Conservation (phyloP, 768 basidiomycete species). For the Termitomyces sp. region DNA sequence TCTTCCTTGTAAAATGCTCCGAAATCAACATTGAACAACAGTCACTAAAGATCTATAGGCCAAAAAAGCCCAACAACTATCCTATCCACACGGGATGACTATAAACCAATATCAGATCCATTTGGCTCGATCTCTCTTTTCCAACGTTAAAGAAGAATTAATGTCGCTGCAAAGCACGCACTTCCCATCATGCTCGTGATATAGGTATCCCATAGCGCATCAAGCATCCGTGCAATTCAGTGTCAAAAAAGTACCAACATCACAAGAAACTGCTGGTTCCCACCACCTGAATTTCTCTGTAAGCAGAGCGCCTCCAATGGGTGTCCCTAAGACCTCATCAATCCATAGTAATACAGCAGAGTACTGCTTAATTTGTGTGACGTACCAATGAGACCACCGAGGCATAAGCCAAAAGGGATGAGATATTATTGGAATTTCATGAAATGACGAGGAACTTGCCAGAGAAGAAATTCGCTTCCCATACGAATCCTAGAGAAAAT, state of each 20-base stretch:
- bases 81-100: too few species aligned
- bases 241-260: neutral
- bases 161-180: neutral
- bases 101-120: neutral
- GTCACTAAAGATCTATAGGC: too few species aligned
- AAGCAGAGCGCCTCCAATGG: slow-evolving; percentile 3
- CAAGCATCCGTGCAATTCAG: too few species aligned
- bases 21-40: too few species aligned
- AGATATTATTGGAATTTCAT: neutral
- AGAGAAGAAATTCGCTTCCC: neutral
- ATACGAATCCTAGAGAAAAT: neutral
- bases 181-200: neutral
- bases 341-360: neutral
- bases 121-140: neutral
- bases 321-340: neutral
- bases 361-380: neutral
- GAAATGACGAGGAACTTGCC: neutral
- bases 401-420: neutral
- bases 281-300: slow-evolving; percentile 4
- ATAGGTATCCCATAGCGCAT: neutral
- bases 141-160: neutral
- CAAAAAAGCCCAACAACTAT: too few species aligned
- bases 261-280: slow-evolving; percentile 5
- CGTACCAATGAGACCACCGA: slow-evolving; percentile 7
- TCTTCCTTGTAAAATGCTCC: too few species aligned